phyloP scores from a whole-genome alignment of 306 rosid species.

The Gleditsia sinensis region DNA sequence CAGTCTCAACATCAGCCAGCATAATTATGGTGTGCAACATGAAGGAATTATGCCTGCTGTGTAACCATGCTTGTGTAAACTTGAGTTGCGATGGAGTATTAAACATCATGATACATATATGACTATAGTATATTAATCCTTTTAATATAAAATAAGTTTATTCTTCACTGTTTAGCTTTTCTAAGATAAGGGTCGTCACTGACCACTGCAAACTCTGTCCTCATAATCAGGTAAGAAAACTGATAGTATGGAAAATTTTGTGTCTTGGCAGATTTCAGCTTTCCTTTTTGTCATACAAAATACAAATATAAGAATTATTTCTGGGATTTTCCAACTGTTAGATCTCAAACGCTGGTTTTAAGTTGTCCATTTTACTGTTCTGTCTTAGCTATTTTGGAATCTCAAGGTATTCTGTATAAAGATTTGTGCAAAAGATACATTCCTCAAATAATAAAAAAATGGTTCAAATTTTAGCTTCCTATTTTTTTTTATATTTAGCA shows the following conservation, averaged over 20 bases:
- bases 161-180: background rate
- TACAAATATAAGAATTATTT: background rate
- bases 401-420: background rate
- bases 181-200: background rate
- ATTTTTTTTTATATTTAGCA: no score
- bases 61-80: background rate
- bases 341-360: background rate
- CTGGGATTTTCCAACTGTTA: background rate
- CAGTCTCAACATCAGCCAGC: conserved; percentile 1
- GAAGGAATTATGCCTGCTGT: background rate
- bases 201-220: background rate
- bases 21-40: background rate
- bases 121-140: background rate
- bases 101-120: background rate
- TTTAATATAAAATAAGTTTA: background rate
- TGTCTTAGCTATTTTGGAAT: background rate
- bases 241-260: background rate
- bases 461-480: background rate
- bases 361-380: background rate
- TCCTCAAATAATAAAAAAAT: background rate
- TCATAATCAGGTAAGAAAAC: background rate
- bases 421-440: background rate
- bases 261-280: background rate
- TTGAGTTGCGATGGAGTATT: background rate
- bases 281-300: background rate